Base-by-base conservation (phyloP, 73 alveolate genomes). In the Paramecium tetraurelia region DNA sequence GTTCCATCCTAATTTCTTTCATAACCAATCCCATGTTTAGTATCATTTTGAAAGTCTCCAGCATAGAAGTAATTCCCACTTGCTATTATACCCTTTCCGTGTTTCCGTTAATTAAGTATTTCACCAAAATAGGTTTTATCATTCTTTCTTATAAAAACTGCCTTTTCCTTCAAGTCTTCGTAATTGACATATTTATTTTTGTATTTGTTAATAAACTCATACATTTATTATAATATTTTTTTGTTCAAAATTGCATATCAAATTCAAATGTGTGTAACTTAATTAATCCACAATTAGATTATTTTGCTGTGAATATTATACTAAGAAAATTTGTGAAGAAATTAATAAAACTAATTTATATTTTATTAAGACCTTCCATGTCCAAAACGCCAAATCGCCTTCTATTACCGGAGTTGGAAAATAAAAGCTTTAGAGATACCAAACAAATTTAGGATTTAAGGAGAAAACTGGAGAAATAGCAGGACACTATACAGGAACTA, bases 1-100 rank as follows among this genome's bases (percentile, higher is more conserved):
- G 87, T 75, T 38, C 87, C 87, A 41, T 75, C 59, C 6, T 33
- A 75, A 38, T 75, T 38, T 38, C 46, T 75, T 75, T 75, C 87
- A 75, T 38, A 35, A 14, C 87, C 87, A 16, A 38, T 35, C 8
- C 87, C 87, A 41, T 75, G 87, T 75, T 38, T 75, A 7, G 46
- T 75, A 75, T 75, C 87, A 35, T 75, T 75, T 12, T 38, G 18
- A 38, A 75, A 75, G 18, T 75, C 58, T 75, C 87, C 87, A 5
- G 58, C 87, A 35, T 75, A 75, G 18, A 38, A 38, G 38, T 75
- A 75, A 35, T 75, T 75, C 16, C 87, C 87, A 35, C 38, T n/a
- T 35, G 22, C 59, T 16, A 35, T 29, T 12, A 75, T 20, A 2
- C 87, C 87, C 18, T 38, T 38, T 41, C 87, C 87, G 21, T 75